Conservation (phyloP, 2,329 filamentous ascomycete species). For the Diplodia intermedia region DNA sequence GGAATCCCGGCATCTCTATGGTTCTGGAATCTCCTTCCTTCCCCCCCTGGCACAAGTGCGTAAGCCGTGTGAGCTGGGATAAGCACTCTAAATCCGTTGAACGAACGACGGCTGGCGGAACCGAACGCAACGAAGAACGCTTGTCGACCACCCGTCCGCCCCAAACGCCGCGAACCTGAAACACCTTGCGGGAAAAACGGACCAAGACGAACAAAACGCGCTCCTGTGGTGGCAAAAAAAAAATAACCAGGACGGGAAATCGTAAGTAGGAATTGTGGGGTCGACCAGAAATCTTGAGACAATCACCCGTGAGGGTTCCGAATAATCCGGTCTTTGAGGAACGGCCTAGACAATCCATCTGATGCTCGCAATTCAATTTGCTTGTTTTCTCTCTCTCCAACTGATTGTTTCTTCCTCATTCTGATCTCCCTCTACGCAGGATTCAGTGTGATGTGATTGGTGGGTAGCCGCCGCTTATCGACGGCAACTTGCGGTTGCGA, state of each 20-base stretch:
- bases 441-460: not conserved
- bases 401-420: not conserved
- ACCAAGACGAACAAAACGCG: not conserved
- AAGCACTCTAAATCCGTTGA: conserved; percentile 1
- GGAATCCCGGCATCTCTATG: conserved; percentile 3
- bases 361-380: not conserved
- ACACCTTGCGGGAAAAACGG: conserved; percentile 17
- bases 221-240: conserved; percentile 19
- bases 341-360: not conserved
- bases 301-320: conserved; percentile 17
- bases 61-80: conserved; percentile 13
- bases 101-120: not conserved
- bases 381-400: not conserved
- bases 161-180: conserved; percentile 25
- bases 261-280: conserved; percentile 13
- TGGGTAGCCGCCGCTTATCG: not conserved
- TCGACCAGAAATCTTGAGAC: not conserved
- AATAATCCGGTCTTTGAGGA: not conserved
- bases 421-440: not conserved
- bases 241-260: not conserved
- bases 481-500: conserved; percentile 1
- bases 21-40: conserved; percentile 1
- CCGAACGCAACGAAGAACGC: not conserved
- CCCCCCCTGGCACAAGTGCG: conserved; percentile 12
- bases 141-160: conserved; percentile 11